Conservation (phyloP, 179 eudicot genomes). For the Sideroxylon spinosum region DNA sequence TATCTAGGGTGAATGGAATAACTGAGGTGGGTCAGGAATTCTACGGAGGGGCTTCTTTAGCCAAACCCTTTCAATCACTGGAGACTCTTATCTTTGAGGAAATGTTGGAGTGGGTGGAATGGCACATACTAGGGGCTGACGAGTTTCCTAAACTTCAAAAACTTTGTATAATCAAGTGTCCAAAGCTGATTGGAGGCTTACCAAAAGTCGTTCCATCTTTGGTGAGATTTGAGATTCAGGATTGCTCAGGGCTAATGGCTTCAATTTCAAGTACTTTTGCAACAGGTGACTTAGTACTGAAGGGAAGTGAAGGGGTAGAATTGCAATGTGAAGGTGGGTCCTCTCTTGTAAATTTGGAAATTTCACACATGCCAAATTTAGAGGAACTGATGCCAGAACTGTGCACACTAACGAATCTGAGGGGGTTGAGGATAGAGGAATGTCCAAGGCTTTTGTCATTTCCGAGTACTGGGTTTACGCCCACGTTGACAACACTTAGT, state of each 20-base stretch:
- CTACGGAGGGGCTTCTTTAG: constrained; percentile 12
- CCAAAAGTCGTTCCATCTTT: constrained; percentile 18
- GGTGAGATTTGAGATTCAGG: not conserved
- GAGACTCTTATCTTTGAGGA: not conserved
- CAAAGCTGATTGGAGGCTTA: constrained; percentile 17
- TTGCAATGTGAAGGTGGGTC: not conserved
- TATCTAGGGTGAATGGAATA: not conserved
- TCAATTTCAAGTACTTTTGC: not conserved
- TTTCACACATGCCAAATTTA: not conserved
- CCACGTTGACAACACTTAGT: not conserved
- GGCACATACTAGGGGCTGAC: not conserved
- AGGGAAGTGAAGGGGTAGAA: not conserved
- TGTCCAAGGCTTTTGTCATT: constrained; percentile 7
- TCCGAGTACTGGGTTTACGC: not conserved
- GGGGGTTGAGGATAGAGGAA: not conserved
- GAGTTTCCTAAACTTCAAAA: constrained; percentile 19
- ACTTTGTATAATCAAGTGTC: constrained; percentile 24
- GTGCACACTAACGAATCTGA: not conserved
- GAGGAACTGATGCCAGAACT: not conserved
- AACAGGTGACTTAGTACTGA: not conserved
- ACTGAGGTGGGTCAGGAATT: not conserved
- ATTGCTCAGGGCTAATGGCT: constrained; percentile 1
- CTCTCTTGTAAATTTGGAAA: not conserved
- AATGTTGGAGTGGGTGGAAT: not conserved
- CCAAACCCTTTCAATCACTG: not conserved